Evolutionary conservation across 306 rosid species (phyloP), one percentile per base, ranked within the genome.

Genomic region (Castanea mollissima): DNA sequence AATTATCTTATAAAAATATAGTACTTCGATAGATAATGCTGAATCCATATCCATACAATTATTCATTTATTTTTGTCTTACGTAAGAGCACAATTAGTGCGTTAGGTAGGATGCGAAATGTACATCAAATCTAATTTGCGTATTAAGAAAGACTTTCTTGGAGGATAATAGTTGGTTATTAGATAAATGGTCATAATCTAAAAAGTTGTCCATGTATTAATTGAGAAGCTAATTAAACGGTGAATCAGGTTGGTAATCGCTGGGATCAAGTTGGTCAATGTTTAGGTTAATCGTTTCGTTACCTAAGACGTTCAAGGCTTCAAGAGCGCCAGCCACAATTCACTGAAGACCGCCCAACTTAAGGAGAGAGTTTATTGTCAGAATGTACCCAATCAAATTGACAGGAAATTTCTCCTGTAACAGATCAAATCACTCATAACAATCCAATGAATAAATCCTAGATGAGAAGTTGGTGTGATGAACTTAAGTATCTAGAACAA

Each of bases 51-150:
- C 20, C 62, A 52, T 74, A 5, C 38, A 55, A 72, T 73, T 58
- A 14, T 59, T 57, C 21, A 7, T n/a, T 19, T 67, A 4, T 18
- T 69, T 15, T 78, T 49, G 38, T 62, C 68, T 49, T 32, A 68
- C 73, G 56, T 56, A 58, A 59, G 52, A 52, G 65, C 49, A 55
- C 79, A 51, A 73, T 59, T 35, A 68, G 74, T 2, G 63, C 25
- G 63, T 74, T 74, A 20, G 86, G 80, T 75, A 46, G 56, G 76
- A 70, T 75, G 1, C 46, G 46, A 74, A 20, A 34, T 9, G 19
- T 8, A 35, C 11, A 41, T 49, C 78, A 79, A 55, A 60, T 79
- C 74, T 74, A 27, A 34, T 58, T 29, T 68, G 54, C 25, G 52
- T 34, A 57, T 58, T 56, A 32, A 55, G 31, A 31, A 69, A 34